Evolutionary conservation across 2,329 filamentous ascomycete species (phyloP).

Genomic region (Xylaria sp.): DNA sequence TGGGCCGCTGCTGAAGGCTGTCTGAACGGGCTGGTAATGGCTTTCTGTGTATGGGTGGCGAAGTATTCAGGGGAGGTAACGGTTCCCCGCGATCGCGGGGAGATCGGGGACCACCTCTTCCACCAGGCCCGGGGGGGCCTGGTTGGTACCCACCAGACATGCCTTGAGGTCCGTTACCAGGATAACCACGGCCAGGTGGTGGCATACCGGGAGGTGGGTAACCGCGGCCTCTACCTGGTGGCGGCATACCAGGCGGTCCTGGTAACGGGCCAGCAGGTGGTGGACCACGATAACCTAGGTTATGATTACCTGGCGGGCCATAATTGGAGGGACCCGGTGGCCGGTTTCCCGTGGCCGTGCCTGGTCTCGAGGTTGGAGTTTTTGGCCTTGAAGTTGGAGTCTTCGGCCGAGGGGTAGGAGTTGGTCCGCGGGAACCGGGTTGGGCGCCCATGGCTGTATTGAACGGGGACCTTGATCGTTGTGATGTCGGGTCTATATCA

Average conservation of each 20-base stretch:
- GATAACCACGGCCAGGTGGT: constrained; percentile 45
- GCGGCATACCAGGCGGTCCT: constrained; percentile 42
- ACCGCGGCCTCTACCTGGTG: constrained; percentile 45
- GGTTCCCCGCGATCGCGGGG: constrained; percentile 39
- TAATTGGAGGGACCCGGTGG: constrained; percentile 43
- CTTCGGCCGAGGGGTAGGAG: constrained; percentile 49
- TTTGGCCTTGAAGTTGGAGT: constrained; percentile 44
- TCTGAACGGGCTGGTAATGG: constrained; percentile 59
- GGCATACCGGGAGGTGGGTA: constrained; percentile 46
- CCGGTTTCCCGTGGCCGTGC: constrained; percentile 45
- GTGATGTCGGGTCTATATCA: constrained; percentile 54
- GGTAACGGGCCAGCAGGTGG: constrained; percentile 42
- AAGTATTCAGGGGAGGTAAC: constrained; percentile 52
- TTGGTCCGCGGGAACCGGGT: constrained; percentile 50
- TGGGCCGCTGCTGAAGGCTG: constrained; percentile 52
- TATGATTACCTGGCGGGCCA: constrained; percentile 43
- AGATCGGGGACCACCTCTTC: constrained; percentile 40
- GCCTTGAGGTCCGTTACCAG: constrained; percentile 45
- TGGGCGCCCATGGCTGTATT: constrained; percentile 49
- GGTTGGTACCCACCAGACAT: constrained; percentile 45
- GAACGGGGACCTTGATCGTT: constrained; percentile 60
- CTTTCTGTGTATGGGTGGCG: constrained; percentile 61
- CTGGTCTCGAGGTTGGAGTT: constrained; percentile 43
- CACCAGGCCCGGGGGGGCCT: constrained; percentile 42
- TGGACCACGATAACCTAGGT: constrained; percentile 51